These are phyloP conservation scores for barley (Hordeum vulgare) DNA, from an alignment of 176 grass and related monocot genomes.

Conservation along the genomic window MorexV3_pseudomolecules_assembly NC_058522.1:532135269-532135768, in stretches of 20 bases:
- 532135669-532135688: not conserved
- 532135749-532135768: not conserved
- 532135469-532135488: not conserved
- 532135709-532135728: not conserved
- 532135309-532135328: not conserved
- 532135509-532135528: not conserved
- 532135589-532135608: not conserved
- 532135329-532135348: slow-evolving; percentile 21
- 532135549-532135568: not conserved
- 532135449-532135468: not conserved
- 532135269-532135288: not conserved
- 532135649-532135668: not conserved
- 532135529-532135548: not conserved
- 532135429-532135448: not conserved
- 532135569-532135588: not conserved
- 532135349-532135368: not conserved
- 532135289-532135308: not conserved
- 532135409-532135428: not conserved
- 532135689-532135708: not conserved
- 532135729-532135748: slow-evolving; percentile 21
- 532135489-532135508: not conserved
- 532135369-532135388: not conserved
- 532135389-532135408: not conserved
- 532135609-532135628: not conserved
- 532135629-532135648: not conserved